A percentile compares a stretch with the other conserved stretches of the same genome.
phyloP scores from a whole-genome alignment of 2,329 filamentous ascomycete genomes.

The Albifimbria verrucaria region DNA sequence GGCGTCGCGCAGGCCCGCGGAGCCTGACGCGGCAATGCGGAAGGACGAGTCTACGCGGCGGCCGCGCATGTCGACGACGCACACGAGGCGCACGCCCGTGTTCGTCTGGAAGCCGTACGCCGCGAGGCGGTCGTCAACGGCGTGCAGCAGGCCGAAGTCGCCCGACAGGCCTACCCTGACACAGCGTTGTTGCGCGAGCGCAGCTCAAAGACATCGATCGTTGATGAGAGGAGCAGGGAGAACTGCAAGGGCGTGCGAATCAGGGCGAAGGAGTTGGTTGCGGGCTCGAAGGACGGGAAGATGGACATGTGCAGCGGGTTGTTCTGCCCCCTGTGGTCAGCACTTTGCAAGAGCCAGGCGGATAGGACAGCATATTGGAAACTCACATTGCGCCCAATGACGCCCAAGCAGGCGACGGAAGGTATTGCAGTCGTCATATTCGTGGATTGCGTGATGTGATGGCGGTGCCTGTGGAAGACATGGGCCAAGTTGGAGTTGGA shows the following conservation, averaged over 20 bases:
- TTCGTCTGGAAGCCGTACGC: slow-evolving; percentile 97
- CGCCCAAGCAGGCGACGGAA: slow-evolving; percentile 86
- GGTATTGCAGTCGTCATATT: slow-evolving; percentile 62
- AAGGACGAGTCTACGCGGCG: slow-evolving; percentile 41
- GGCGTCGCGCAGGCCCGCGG: slow-evolving; percentile 72
- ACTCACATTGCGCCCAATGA: slow-evolving; percentile 87
- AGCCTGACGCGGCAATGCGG: slow-evolving; percentile 34
- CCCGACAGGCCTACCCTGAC: slow-evolving; percentile 58
- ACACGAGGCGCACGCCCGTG: slow-evolving; percentile 86
- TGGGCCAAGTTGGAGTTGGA: too few species aligned
- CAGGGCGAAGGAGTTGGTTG: slow-evolving; percentile 49
- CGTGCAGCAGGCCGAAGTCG: slow-evolving; percentile 88
- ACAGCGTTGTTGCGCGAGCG: slow-evolving; percentile 68
- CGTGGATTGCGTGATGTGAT: slow-evolving; percentile 10
- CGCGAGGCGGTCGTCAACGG: slow-evolving; percentile 87
- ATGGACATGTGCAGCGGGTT: slow-evolving; percentile 92
- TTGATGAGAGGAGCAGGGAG: slow-evolving; percentile 84
- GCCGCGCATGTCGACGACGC: slow-evolving; percentile 87
- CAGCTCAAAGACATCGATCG: slow-evolving; percentile 90
- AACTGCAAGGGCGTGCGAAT: slow-evolving; percentile 80
- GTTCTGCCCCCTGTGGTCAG: slow-evolving; percentile 57
- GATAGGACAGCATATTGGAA: slow-evolving; percentile 5
- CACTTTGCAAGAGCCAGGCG: background rate
- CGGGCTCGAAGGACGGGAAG: slow-evolving; percentile 70
- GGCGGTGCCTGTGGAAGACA: too few species aligned